Conservation (phyloP, 2,329 filamentous ascomycete genomes). For the Fusarium sp. region DNA sequence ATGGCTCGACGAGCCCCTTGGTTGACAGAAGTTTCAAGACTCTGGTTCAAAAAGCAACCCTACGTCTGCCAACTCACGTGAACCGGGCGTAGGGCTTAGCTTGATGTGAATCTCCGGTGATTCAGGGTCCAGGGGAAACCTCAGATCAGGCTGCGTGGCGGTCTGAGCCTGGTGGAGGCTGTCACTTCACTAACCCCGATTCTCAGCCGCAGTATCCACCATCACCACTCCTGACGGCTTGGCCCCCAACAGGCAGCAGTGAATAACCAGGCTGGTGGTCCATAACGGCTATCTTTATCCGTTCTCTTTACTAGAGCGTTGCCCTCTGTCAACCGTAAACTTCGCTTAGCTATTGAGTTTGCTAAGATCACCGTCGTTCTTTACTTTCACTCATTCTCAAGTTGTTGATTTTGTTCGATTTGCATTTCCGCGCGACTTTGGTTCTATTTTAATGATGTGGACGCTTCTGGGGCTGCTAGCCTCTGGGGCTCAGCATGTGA, state of each 20-base stretch:
- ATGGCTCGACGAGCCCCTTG: background rate
- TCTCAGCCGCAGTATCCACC: background rate
- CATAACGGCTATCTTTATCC: background rate
- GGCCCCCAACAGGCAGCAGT: background rate
- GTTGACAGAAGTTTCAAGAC: background rate
- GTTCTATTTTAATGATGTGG: background rate
- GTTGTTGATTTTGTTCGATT: background rate
- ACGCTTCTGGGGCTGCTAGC: background rate
- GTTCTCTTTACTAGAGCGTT: background rate
- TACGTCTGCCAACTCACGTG: background rate
- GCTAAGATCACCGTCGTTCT: background rate
- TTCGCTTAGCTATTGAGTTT: background rate
- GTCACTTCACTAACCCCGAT: background rate
- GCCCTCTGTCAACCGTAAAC: background rate
- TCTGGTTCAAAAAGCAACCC: background rate
- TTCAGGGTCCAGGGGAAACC: background rate
- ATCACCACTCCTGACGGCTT: background rate
- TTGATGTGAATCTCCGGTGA: background rate
- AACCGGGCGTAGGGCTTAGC: background rate
- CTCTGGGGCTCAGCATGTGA: background rate
- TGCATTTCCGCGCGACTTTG: background rate
- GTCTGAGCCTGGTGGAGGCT: background rate
- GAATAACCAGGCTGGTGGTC: background rate
- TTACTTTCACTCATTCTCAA: background rate
- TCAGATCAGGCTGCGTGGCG: background rate